Evolutionary conservation across 139 green algal genomes (phyloP).

Genomic region (Tetraselmis striata): DNA sequence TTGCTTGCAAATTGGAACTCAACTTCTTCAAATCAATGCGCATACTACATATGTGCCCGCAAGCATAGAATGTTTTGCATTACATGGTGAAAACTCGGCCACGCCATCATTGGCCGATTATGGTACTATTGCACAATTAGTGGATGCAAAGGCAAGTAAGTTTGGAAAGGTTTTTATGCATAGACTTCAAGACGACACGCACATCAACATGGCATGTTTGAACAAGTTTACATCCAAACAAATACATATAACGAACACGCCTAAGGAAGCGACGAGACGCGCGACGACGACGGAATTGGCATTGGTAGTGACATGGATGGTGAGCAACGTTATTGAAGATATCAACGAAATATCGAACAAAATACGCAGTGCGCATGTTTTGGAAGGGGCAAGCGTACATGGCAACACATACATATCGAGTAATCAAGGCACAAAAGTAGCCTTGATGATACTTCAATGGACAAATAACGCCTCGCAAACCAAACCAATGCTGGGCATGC

Average conservation of each 20-base stretch:
- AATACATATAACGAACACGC: background rate
- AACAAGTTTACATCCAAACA: background rate
- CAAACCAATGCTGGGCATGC: background rate
- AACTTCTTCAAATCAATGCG: background rate
- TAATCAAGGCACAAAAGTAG: background rate
- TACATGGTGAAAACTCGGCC: background rate
- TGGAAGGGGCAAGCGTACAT: background rate
- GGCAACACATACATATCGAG: background rate
- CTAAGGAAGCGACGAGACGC: background rate
- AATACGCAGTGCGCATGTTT: background rate
- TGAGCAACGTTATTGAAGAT: too few relatives aligned
- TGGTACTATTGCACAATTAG: background rate
- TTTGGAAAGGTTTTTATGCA: background rate
- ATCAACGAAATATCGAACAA: background rate
- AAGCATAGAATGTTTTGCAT: too few relatives aligned
- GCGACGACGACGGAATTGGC: background rate
- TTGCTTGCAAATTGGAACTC: background rate
- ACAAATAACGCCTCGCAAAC: too few relatives aligned
- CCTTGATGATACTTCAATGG: too few relatives aligned
- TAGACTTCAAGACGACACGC: background rate
- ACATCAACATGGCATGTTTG: background rate
- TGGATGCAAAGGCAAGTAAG: background rate
- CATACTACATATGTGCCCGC: background rate
- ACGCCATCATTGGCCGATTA: background rate
- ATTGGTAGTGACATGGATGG: background rate